Percentiles rank a stretch among this genome's conserved stretches.
These are phyloP conservation scores for Melampsora americana DNA, from an alignment of 1,284 basidiomycete genomes.

Conservation along the genomic window DNA sequence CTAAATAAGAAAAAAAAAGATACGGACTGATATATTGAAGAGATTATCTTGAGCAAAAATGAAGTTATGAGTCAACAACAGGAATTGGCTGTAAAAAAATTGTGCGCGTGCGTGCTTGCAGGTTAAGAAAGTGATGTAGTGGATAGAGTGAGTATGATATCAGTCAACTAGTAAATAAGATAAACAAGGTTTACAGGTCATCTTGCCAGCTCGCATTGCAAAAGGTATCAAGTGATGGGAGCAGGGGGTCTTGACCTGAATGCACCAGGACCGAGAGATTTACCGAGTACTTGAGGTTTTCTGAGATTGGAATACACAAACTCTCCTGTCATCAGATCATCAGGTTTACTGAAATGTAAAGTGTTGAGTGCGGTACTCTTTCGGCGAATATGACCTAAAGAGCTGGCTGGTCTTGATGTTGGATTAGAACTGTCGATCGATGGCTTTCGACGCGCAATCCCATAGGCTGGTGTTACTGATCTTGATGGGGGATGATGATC, in stretches of 20 bases:
- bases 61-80: too few relatives aligned
- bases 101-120: too few relatives aligned
- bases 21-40: too few relatives aligned
- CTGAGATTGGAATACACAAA: not conserved
- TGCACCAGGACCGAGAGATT: not conserved
- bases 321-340: not conserved
- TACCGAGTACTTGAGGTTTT: not conserved
- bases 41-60: too few relatives aligned
- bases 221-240: not conserved
- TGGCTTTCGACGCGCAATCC: slow-evolving; percentile 22
- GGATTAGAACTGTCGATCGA: slow-evolving; percentile 16
- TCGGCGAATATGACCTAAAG: not conserved
- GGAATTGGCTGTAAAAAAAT: too few relatives aligned
- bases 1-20: too few relatives aligned
- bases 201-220: not conserved
- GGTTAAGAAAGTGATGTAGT: too few relatives aligned
- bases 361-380: not conserved
- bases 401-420: not conserved
- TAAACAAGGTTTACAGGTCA: too few relatives aligned
- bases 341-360: not conserved
- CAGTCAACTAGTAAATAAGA: too few relatives aligned
- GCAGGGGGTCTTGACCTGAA: not conserved
- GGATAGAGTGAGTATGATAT: too few relatives aligned
- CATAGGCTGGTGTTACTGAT: slow-evolving; percentile 18
- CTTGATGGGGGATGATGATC: not conserved